Conservation (phyloP, 208 protist species). For the Acanthamoeba triangularis region DNA sequence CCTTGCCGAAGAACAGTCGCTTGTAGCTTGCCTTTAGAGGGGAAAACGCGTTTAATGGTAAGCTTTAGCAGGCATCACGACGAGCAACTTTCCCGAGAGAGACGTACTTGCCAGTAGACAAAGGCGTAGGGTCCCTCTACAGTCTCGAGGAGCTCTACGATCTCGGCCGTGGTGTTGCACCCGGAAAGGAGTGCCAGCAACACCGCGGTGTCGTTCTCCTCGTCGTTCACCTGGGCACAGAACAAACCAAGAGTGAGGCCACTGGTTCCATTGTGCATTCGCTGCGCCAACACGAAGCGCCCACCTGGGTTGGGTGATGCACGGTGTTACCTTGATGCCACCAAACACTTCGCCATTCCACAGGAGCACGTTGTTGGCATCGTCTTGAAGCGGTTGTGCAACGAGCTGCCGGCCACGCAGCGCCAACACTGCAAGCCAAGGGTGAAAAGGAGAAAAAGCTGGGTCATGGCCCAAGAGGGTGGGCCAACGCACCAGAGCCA, state of each 20-base stretch:
- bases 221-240: not conserved
- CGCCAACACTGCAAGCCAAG: slow-evolving; percentile 2
- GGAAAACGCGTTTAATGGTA: not conserved
- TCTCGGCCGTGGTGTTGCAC: not conserved
- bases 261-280: not conserved
- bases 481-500: not conserved
- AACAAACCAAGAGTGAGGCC: not conserved
- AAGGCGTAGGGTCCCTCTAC: slow-evolving; percentile 54
- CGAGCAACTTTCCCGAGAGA: not conserved
- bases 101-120: slow-evolving; percentile 65
- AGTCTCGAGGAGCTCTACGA: slow-evolving; percentile 8
- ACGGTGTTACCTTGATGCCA: slow-evolving; percentile 20
- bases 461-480: no score
- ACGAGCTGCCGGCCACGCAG: slow-evolving; percentile 18
- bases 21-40: not conserved
- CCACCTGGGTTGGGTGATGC: not conserved
- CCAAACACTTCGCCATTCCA: slow-evolving; percentile 78
- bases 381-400: slow-evolving; percentile 38
- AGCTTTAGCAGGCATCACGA: not conserved
- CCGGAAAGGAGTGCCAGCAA: not conserved
- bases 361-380: slow-evolving; percentile 49
- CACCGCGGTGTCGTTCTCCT: slow-evolving; percentile 58
- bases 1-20: slow-evolving; percentile 79
- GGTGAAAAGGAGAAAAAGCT: not conserved
- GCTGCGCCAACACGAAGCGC: no score